A percentile compares a stretch with the other conserved stretches of the same genome.
These are phyloP conservation scores for Exophiala alcalophila DNA, from an alignment of 2,329 filamentous ascomycete species.

Conservation along the genomic window DNA sequence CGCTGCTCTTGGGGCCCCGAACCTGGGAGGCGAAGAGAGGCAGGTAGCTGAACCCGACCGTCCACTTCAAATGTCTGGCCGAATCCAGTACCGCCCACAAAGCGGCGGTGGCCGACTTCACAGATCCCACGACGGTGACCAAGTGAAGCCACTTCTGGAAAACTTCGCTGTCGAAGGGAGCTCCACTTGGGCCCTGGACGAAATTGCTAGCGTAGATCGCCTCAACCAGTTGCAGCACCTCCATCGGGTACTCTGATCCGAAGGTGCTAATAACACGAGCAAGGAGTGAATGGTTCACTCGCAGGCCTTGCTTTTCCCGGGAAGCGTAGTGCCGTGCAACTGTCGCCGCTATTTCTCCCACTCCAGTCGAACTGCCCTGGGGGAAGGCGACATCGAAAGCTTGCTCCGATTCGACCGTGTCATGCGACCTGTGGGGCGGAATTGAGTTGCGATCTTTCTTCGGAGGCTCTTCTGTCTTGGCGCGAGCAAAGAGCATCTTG, in stretches of 20 bases:
- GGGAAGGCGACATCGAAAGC: neutral
- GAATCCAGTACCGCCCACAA: slow-evolving; percentile 23
- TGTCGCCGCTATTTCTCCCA: slow-evolving; percentile 4
- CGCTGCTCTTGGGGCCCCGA: neutral
- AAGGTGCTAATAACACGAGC: slow-evolving; percentile 9
- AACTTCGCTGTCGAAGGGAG: slow-evolving; percentile 17
- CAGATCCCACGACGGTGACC: slow-evolving; percentile 9
- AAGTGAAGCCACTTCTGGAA: slow-evolving; percentile 24
- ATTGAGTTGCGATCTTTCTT: neutral
- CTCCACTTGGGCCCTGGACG: slow-evolving; percentile 12
- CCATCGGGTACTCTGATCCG: slow-evolving; percentile 3
- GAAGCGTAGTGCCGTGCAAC: slow-evolving; percentile 12
- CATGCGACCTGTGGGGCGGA: too few relatives aligned
- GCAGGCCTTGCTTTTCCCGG: slow-evolving; percentile 5
- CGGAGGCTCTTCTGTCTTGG: slow-evolving; percentile 1
- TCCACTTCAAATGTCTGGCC: slow-evolving; percentile 10
- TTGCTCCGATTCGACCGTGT: neutral
- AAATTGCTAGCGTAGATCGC: slow-evolving; percentile 19
- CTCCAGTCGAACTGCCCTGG: slow-evolving; percentile 1
- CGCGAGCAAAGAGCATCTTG: slow-evolving; percentile 2
- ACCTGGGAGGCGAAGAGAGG: slow-evolving; percentile 10
- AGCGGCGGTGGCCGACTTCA: slow-evolving; percentile 5
- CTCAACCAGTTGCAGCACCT: slow-evolving; percentile 19
- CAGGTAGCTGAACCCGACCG: slow-evolving; percentile 8
- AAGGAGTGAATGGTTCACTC: slow-evolving; percentile 18